Base-by-base conservation (phyloP, 306 rosid species). In the Vigna unguiculata region DNA sequence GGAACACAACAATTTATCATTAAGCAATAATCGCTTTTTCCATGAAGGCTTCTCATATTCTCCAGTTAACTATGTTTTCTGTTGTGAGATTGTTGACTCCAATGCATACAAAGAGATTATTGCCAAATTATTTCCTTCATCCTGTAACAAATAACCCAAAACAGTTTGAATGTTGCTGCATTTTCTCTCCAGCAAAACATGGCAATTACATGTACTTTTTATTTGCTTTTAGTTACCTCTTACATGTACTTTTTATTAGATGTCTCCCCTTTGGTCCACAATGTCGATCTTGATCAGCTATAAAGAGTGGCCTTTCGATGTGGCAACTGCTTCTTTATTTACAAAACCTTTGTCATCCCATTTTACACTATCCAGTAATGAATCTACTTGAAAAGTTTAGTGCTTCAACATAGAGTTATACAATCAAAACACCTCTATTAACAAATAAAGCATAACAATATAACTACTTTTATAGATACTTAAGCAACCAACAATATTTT, bases 201-300 rank as follows among this genome's bases (percentile, higher is more conserved):
- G 49, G 53, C 76, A 58, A 47, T 32, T 12, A 66, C 46, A 68
- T 58, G 51, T 32, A 38, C 1, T 21, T 75, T 64, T 41, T 58
- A 58, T 74, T 49, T 30, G 20, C 58, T 36, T 16, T 49, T 63
- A 36, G 72, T 78, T 34, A 95, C 97, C 97, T 92, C 88, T 69
- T 76, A 68, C 24, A n/a, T 70, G 83, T 21, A n/a, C n/a, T 86
- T 85, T 76, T 95, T 95, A 61, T 84, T 95, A 12, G 97, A 95
- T 41, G 96, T 89, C 88, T 92, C 97, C 72, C 97, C 97, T 81
- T 95, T 95, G 40, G 92, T 95, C 99, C 99, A 92, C 79, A 92
- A 78, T 6, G 85, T 12, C 25, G 96, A 92, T 46, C 97, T 84
- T 1, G 98, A 92, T 36, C 97, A 91, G 79, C 97, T 95, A 77